These are phyloP conservation scores for Fusarium armeniacum DNA, from an alignment of 2,329 filamentous ascomycete genomes.

Conservation along the genomic window DNA sequence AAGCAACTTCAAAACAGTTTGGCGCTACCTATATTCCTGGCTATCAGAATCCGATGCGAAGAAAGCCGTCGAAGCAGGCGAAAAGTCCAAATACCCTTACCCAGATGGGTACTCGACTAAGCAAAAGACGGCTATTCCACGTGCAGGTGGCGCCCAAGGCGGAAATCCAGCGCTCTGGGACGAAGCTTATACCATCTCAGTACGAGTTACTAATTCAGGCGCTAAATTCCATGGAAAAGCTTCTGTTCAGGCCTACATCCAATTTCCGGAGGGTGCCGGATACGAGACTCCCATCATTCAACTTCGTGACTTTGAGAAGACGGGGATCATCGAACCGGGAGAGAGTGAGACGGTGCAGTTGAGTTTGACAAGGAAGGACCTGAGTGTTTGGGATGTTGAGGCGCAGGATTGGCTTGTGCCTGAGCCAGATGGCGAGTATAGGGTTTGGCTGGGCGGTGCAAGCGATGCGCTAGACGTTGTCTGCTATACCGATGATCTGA, in stretches of 20 bases:
- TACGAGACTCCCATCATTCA: slow-evolving; percentile 76
- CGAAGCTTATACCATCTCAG: slow-evolving; percentile 57
- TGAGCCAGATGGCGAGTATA: slow-evolving; percentile 54
- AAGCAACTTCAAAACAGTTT: slow-evolving; percentile 68
- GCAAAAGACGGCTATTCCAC: slow-evolving; percentile 59
- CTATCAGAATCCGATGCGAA: slow-evolving; percentile 61
- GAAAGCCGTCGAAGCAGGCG: slow-evolving; percentile 57
- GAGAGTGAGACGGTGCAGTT: slow-evolving; percentile 68
- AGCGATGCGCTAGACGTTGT: slow-evolving; percentile 54
- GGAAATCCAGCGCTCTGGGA: slow-evolving; percentile 77
- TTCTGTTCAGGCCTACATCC: slow-evolving; percentile 62
- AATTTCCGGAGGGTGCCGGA: slow-evolving; percentile 55
- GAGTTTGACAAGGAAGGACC: slow-evolving; percentile 73
- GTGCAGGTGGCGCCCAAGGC: slow-evolving; percentile 77
- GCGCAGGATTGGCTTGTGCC: slow-evolving; percentile 76
- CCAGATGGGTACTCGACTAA: slow-evolving; percentile 73
- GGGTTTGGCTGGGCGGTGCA: slow-evolving; percentile 57
- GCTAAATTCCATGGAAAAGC: slow-evolving; percentile 59
- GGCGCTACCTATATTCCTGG: slow-evolving; percentile 79
- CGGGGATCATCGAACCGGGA: slow-evolving; percentile 66
- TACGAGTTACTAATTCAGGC: slow-evolving; percentile 69
- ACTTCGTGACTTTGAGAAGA: slow-evolving; percentile 81
- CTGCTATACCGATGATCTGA: slow-evolving; percentile 51
- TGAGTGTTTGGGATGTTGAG: slow-evolving; percentile 79
- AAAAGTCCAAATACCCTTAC: slow-evolving; percentile 67